Conservation (phyloP, 2,329 filamentous ascomycete species). For the Colletotrichum tamarilloi region DNA sequence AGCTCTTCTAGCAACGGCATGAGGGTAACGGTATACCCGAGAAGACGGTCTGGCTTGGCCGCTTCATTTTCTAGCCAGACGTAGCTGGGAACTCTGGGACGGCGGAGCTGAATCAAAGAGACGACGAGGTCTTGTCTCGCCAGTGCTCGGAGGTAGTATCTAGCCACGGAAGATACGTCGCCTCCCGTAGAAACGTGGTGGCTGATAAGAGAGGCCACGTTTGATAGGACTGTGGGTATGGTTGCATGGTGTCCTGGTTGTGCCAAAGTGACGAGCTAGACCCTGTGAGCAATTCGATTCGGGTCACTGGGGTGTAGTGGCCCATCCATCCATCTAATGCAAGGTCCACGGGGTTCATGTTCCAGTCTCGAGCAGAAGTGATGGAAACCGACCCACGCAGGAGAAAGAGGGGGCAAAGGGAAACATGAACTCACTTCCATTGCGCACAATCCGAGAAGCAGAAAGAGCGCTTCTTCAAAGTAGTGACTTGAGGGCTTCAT, state of each 20-base stretch:
- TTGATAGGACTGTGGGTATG: constrained; percentile 40
- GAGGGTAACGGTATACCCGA: constrained; percentile 44
- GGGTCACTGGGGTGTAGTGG: background rate
- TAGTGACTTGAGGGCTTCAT: constrained; percentile 39
- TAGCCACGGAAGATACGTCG: constrained; percentile 41
- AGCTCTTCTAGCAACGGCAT: constrained; percentile 45
- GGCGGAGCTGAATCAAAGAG: constrained; percentile 40
- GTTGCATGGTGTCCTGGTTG: constrained; percentile 35
- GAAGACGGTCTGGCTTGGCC: constrained; percentile 42
- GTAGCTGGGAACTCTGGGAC: constrained; percentile 38
- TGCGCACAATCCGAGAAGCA: constrained; percentile 43
- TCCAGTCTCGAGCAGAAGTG: background rate
- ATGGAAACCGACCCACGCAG: constrained; percentile 18
- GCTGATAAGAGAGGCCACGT: constrained; percentile 41
- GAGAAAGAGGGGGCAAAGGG: background rate
- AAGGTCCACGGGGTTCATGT: background rate
- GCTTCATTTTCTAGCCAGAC: constrained; percentile 43
- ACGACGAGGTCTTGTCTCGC: constrained; percentile 46
- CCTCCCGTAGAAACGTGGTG: constrained; percentile 39
- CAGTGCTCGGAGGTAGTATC: constrained; percentile 45
- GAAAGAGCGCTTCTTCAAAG: constrained; percentile 42
- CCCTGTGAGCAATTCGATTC: constrained; percentile 18
- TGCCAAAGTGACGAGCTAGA: constrained; percentile 33
- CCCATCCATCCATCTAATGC: background rate
- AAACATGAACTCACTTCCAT: constrained; percentile 41